Base-by-base conservation (phyloP, 2,329 filamentous ascomycete genomes). In the Aspergillus bombycis region DNA sequence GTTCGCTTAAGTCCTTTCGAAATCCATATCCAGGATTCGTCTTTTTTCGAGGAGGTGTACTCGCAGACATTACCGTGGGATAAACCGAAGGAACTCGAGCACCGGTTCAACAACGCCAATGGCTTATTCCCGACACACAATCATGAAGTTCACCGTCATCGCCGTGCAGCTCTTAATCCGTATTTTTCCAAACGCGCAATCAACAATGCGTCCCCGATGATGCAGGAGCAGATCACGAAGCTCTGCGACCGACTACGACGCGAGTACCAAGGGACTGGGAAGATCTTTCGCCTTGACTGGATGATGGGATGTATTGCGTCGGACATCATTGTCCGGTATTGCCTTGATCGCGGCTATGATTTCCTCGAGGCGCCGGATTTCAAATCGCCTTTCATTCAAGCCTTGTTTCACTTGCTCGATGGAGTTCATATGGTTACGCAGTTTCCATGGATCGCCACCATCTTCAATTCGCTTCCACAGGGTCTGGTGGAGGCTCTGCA, bases 171-270 rank as follows among this genome's bases (percentile, higher is more conserved):
- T 1, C 63, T 83, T 41, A 81, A 77, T 53, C 76, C 76, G 0
- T 83, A 81, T 72, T 83, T 82, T 67, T 80, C 79, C 2, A 75
- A 73, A 36, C 72, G 73, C 9, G 74, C 74, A 16, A 75, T 82
- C 21, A 62, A 68, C 6, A 64, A 65, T 8, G 69, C 80, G 3
- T 74, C 78, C 46, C 73, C 73, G 3, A 62, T 67, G 58, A 68
- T 68, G 56, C 64, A 66, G 23, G 58, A 63, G 16, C 63, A 65
- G 30, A 58, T 68, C 7, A 50, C 58, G 10, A 56, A 58, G n/a
- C 57, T 68, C 28, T 61, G 63, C 28, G n/a, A 36, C 10, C 58
- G 61, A 6, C 52, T 68, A 36, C 57, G 54, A 5, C 53, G 60
- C 6, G 62, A 65, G 21, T 66, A 65, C 26, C 26, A 60, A 41